Evolutionary conservation across 768 basidiomycete species (phyloP).

Genomic region (Russula emetica): DNA sequence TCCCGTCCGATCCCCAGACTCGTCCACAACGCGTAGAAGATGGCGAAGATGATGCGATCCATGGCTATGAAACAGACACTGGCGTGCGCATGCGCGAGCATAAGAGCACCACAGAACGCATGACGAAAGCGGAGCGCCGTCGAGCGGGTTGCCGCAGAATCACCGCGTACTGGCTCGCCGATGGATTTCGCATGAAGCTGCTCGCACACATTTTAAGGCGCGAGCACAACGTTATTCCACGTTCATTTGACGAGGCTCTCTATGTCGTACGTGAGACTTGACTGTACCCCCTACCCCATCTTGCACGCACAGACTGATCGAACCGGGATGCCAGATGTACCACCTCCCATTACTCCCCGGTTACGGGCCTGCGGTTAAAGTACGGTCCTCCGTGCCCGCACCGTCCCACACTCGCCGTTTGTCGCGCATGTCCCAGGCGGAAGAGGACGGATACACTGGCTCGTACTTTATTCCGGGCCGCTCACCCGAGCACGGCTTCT

Average conservation of each 20-base stretch:
- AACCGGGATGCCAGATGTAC: constrained; percentile 63
- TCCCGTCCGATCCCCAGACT: constrained; percentile 88
- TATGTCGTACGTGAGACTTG: constrained; percentile 67
- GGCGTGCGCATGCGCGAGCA: constrained; percentile 44
- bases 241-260: constrained; percentile 89
- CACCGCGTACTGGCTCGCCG: constrained; percentile 87
- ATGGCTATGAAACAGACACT: constrained; percentile 63
- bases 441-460: constrained; percentile 87
- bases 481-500: constrained; percentile 21
- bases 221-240: constrained; percentile 84
- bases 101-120: constrained; percentile 82
- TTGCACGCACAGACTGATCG: background rate
- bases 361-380: constrained; percentile 76
- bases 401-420: constrained; percentile 49
- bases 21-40: constrained; percentile 45
- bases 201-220: constrained; percentile 83
- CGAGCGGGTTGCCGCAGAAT: constrained; percentile 75
- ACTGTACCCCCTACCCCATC: background rate
- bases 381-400: constrained; percentile 76
- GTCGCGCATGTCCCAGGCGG: constrained; percentile 74
- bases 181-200: constrained; percentile 79
- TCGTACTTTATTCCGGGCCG: constrained; percentile 60
- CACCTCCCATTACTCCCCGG: constrained; percentile 88
- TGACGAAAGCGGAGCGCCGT: constrained; percentile 82
- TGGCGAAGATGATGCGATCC: constrained; percentile 44